A percentile compares a stretch with the other conserved stretches of the same genome.
Evolutionary conservation across 176 grass and related monocot species (phyloP).

Genomic region (Pontederia crassipes): DNA sequence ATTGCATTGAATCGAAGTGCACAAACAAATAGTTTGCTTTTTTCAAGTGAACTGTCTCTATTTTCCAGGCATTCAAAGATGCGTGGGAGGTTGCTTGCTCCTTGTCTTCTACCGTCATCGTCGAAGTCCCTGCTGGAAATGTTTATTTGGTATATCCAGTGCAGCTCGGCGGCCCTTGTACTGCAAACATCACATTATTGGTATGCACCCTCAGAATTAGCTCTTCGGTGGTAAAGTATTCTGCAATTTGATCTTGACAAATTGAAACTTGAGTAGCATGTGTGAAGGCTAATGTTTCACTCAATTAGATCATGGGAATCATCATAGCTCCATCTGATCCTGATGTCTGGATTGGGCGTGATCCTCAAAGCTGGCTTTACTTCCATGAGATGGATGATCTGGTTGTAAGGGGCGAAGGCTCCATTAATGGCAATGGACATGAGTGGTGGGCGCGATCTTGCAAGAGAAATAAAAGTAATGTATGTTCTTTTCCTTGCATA

Average conservation of each 20-base stretch:
- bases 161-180: conserved; percentile 60
- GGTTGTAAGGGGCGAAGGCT: conserved; percentile 54
- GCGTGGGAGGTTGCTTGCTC: conserved; percentile 51
- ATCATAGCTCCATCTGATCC: conserved; percentile 52
- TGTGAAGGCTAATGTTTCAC: not conserved
- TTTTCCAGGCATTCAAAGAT: conserved; percentile 45
- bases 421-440: conserved; percentile 55
- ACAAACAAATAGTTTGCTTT: not conserved
- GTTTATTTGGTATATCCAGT: conserved; percentile 44
- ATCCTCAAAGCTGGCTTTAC: conserved; percentile 60
- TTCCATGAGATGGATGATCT: conserved; percentile 41
- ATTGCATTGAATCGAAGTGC: not conserved
- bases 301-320: conserved; percentile 30
- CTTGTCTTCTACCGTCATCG: conserved; percentile 24
- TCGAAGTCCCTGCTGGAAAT: conserved; percentile 45
- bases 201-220: conserved; percentile 16
- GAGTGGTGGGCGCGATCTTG: conserved; percentile 75
- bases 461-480: conserved; percentile 53
- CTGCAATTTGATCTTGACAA: too few relatives aligned
- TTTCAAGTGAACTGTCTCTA: not conserved
- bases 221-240: not conserved
- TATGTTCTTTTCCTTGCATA: not conserved
- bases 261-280: too few relatives aligned
- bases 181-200: conserved; percentile 45
- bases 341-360: conserved; percentile 35